A percentile compares a stretch with the other conserved stretches of the same genome.
Conservation (phyloP, 176 grass and related monocot species). For the Oryza coarctata region DNA sequence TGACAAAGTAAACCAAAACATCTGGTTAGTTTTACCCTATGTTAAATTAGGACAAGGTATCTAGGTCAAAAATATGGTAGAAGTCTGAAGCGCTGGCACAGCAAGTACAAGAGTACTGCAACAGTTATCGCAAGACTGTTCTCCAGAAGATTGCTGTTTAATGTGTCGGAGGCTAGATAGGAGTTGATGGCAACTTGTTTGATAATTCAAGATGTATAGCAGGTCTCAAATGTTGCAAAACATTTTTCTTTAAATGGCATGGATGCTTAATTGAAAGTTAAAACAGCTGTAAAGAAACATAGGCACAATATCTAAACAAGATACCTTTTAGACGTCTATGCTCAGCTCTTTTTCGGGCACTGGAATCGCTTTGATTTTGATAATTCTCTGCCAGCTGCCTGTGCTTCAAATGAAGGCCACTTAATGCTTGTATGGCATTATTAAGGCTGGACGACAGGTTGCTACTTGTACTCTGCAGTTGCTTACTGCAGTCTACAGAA, state of each 20-base stretch:
- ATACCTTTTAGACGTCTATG: constrained; percentile 77
- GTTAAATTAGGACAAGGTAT: neutral
- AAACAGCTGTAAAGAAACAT: constrained; percentile 1
- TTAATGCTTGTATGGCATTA: constrained; percentile 37
- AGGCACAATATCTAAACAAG: constrained; percentile 18
- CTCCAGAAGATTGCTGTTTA: neutral
- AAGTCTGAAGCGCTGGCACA: neutral
- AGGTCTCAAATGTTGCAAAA: neutral
- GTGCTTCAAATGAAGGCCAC: constrained; percentile 76
- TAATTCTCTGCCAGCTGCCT: constrained; percentile 47
- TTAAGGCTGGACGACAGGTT: constrained; percentile 45
- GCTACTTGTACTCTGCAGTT: constrained; percentile 29
- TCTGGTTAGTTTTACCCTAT: constrained; percentile 22
- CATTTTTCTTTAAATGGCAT: neutral
- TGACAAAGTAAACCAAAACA: constrained; percentile 40
- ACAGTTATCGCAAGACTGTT: neutral
- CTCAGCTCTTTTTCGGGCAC: constrained; percentile 55
- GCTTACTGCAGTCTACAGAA: constrained; percentile 48
- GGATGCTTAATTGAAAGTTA: neutral
- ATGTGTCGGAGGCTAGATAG: neutral
- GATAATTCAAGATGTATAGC: neutral
- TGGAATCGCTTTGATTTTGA: constrained; percentile 58
- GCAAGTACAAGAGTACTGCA: neutral
- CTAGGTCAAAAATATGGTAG: neutral
- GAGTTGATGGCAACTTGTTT: constrained; percentile 1